These are phyloP conservation scores for Trametes versicolor DNA, from an alignment of 1,284 basidiomycete species.

Conservation along the genomic window DNA sequence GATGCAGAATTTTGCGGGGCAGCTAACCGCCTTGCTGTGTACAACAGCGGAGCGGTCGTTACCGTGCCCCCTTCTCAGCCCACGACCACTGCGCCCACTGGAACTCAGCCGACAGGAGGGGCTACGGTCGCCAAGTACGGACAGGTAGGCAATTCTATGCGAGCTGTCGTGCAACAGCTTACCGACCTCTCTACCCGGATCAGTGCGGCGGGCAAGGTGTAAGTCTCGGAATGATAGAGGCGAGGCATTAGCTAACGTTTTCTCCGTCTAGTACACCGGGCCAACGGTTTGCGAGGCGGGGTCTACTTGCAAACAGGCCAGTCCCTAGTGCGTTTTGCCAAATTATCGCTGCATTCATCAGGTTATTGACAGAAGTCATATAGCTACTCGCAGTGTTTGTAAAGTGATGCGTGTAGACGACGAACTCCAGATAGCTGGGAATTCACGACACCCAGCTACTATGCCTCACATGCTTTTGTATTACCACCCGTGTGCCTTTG, in stretches of 20 bases:
- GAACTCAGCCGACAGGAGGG: slow-evolving; percentile 1
- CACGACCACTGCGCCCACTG: background rate
- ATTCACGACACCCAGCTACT: no score
- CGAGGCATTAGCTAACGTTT: background rate
- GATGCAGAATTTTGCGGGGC: slow-evolving; percentile 20
- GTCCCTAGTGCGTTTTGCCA: slow-evolving; percentile 6
- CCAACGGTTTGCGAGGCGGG: slow-evolving; percentile 7
- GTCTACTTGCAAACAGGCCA: slow-evolving; percentile 9
- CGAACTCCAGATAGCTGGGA: no score
- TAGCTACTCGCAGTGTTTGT: slow-evolving; percentile 22
- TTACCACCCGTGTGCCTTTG: no score
- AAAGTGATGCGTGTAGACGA: background rate
- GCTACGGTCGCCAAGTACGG: slow-evolving; percentile 17
- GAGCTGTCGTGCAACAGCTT: background rate
- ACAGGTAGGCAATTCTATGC: background rate
- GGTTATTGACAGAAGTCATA: background rate
- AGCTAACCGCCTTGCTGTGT: slow-evolving; percentile 20
- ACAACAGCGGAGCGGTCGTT: slow-evolving; percentile 14
- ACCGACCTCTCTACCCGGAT: no score
- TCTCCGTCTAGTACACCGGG: slow-evolving; percentile 13
- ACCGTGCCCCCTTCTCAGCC: slow-evolving; percentile 15
- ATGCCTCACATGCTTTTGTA: no score
- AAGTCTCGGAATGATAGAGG: background rate
- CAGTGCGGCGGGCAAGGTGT: slow-evolving; percentile 22
- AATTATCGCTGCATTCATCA: background rate